Conservation (phyloP, 371 early-diverging fungal species). For the Chytridiales sp. region DNA sequence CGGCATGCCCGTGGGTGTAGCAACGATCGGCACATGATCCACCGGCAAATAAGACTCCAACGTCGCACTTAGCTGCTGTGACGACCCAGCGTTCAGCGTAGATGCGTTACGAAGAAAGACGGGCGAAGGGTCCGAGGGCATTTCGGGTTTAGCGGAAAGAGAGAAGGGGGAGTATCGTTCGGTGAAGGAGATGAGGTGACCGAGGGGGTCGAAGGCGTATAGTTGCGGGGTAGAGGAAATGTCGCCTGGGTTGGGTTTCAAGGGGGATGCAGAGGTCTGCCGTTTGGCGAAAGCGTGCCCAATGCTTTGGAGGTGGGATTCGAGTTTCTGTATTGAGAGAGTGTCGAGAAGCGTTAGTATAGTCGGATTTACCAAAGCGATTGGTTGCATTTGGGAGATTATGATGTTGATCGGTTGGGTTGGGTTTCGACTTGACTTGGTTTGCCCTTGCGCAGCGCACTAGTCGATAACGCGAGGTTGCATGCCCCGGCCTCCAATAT, state of each 20-base stretch:
- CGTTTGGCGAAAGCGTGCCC: background rate
- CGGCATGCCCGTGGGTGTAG: background rate
- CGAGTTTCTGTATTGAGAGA: too few species aligned
- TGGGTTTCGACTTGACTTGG: too few species aligned
- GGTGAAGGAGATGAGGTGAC: slow-evolving; percentile 71
- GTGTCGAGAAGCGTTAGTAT: too few species aligned
- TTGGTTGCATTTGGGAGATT: too few species aligned
- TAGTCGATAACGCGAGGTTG: too few species aligned
- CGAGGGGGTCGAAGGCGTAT: slow-evolving; percentile 73
- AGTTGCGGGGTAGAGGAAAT: background rate
- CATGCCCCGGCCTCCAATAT: background rate
- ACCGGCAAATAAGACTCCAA: slow-evolving; percentile 7
- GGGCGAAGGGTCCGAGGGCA: slow-evolving; percentile 5
- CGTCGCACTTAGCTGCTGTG: background rate
- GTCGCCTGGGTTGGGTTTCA: background rate
- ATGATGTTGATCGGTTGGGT: too few species aligned
- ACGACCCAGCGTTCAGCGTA: background rate
- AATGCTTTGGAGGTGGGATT: too few species aligned
- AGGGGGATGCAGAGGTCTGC: background rate
- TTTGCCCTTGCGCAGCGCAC: background rate
- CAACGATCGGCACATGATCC: too few species aligned
- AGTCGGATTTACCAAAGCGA: too few species aligned
- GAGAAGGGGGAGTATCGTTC: slow-evolving; percentile 57
- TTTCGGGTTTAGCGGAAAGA: slow-evolving; percentile 6
- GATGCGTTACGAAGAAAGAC: background rate